Base-by-base conservation (phyloP, 2,329 filamentous ascomycete genomes). In the Curvularia eragrostidis region DNA sequence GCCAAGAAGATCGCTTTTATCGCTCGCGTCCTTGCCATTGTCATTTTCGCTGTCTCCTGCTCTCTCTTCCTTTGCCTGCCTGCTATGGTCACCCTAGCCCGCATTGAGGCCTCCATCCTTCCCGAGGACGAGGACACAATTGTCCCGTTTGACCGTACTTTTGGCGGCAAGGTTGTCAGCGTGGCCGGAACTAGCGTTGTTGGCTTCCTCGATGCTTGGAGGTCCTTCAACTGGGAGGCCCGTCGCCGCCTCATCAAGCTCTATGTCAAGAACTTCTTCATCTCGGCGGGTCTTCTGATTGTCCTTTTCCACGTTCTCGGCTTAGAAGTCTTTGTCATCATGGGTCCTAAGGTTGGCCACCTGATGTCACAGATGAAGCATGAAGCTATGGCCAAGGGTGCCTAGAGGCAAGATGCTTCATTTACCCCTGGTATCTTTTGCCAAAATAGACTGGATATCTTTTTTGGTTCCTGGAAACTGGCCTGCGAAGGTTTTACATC, bases 61-160 rank as follows among this genome's bases (percentile, higher is more conserved):
- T 77, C 89, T 42, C 77, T 92, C 54, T 77, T 93, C 58, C 82
- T 91, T 61, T 84, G 96, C 61, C 91, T 97, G 55, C 93, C 94
- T 18, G 86, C 91, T 38, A 84, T 86, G 58, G 90, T 94, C 30
- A 85, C 91, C 21, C 86, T 96, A 58, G 83, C 90, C 64, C 91
- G 94, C 62, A 88, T 97, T 34, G 92, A 96, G 75, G 93, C 93
- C 6, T 94, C 91, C 48, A 87, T 97, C 67, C 86, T 98, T 2
- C 86, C 92, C 0, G 89, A 91, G 58, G 88, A 91, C 18, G 85
- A 93, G 65, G 89, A 96, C 78, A 87, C 91, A 24, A 90, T 97
- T 63, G 88, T 98, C 34, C 89, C 91, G 30, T 97, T 98, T 70
- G 94, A 98, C 81, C 90, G 93, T 64, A 89, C 89, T 28, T 96